Percentiles rank a stretch among this genome's conserved stretches.
These are phyloP conservation scores for Fusarium poae DNA, from an alignment of 2,329 filamentous ascomycete genomes.

Conservation along the genomic window DNA sequence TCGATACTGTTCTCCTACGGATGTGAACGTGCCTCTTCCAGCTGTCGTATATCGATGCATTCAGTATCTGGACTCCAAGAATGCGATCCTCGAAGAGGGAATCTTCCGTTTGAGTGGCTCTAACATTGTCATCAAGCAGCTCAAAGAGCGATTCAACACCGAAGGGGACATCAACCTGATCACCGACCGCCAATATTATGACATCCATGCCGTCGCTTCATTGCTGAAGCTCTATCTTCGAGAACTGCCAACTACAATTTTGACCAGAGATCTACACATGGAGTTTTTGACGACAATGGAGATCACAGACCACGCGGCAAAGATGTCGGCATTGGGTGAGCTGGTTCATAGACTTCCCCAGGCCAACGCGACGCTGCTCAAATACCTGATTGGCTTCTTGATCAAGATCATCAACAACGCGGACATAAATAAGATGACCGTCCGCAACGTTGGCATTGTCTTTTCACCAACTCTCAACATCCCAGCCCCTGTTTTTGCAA, in stretches of 20 bases:
- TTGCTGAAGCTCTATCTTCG: conserved; percentile 93
- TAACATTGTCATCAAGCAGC: conserved; percentile 89
- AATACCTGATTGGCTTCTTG: conserved; percentile 87
- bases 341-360: conserved; percentile 84
- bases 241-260: conserved; percentile 89
- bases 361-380: conserved; percentile 84
- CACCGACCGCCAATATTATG: conserved; percentile 85
- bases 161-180: conserved; percentile 93
- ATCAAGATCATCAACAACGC: conserved; percentile 93
- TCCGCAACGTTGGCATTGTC: conserved; percentile 96
- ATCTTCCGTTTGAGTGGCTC: conserved; percentile 98
- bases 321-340: conserved; percentile 79
- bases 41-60: conserved; percentile 96
- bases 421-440: conserved; percentile 96
- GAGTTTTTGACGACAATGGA: conserved; percentile 90
- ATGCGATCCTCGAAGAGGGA: conserved; percentile 87
- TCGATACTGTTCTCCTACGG: conserved; percentile 78
- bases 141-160: conserved; percentile 92
- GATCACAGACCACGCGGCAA: conserved; percentile 78
- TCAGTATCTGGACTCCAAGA: conserved; percentile 87
- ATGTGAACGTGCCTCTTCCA: conserved; percentile 81
- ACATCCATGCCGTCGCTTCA: conserved; percentile 95
- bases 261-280: conserved; percentile 90
- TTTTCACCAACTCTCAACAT: conserved; percentile 98
- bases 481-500: conserved; percentile 90